Conservation (phyloP, 1,139 yeast species). For the Protomyces arabidopsidicola region DNA sequence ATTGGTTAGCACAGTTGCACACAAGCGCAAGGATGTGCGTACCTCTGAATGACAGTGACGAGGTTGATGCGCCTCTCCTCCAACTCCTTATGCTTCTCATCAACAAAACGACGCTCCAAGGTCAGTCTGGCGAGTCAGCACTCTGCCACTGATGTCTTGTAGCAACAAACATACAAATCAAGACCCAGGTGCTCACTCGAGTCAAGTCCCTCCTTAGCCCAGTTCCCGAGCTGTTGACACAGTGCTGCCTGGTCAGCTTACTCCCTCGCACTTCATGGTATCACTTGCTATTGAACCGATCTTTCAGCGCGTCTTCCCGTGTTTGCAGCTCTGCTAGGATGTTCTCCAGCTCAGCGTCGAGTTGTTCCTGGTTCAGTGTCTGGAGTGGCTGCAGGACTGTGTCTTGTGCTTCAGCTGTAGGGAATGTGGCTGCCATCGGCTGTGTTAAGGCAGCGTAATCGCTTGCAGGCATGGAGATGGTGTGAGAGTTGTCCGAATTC, state of each 20-base stretch:
- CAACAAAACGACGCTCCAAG: neutral
- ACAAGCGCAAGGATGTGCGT: no score
- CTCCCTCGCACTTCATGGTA: neutral
- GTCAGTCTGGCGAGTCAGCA: neutral
- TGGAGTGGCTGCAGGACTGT: neutral
- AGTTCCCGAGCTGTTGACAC: neutral
- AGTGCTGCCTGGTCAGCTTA: neutral
- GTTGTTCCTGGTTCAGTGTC: neutral
- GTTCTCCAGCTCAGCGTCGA: neutral
- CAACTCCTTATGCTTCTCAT: neutral
- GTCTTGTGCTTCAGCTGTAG: neutral
- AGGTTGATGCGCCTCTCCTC: neutral
- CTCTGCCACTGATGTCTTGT: neutral
- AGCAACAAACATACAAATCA: neutral
- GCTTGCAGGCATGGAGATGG: neutral
- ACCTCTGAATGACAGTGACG: neutral
- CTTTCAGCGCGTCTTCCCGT: neutral
- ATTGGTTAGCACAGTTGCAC: neutral
- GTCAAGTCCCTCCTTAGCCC: neutral
- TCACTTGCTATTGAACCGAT: neutral
- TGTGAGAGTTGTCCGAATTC: neutral
- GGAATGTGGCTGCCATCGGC: neutral
- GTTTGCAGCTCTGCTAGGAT: neutral
- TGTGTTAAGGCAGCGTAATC: neutral
- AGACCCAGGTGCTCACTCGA: neutral